These are phyloP conservation scores for Ajuga reptans DNA, from an alignment of 305 asterid genomes.

Conservation along the genomic window DNA sequence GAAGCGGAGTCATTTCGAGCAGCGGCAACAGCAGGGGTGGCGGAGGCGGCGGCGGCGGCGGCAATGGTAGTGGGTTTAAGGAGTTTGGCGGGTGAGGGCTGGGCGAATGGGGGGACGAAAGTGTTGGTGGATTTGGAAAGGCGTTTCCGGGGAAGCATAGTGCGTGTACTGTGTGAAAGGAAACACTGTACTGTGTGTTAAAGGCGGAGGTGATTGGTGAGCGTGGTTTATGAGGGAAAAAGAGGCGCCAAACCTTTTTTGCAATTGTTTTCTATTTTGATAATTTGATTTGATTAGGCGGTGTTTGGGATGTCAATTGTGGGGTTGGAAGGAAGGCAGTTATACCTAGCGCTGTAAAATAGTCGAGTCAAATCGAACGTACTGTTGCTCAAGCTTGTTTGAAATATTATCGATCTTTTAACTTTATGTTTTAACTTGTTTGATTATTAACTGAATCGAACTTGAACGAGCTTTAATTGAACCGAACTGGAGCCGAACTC, in stretches of 20 bases:
- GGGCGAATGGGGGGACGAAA: constrained; percentile 50
- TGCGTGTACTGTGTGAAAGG: constrained; percentile 6
- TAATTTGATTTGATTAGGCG: neutral
- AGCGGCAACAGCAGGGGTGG: constrained; percentile 8
- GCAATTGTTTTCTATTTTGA: neutral
- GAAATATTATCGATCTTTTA: no score
- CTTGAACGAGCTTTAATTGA: no score
- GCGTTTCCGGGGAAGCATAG: constrained; percentile 56
- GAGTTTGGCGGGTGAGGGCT: constrained; percentile 40
- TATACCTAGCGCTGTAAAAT: no score
- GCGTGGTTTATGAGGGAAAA: neutral
- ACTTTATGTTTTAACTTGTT: no score
- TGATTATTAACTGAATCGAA: no score
- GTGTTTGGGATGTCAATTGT: no score
- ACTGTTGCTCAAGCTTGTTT: no score
- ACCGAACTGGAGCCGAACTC: no score
- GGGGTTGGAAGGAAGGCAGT: neutral
- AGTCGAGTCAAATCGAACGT: no score
- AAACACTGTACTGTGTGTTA: neutral
- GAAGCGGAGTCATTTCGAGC: constrained; percentile 22
- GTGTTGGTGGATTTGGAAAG: constrained; percentile 35
- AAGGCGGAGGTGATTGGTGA: neutral
- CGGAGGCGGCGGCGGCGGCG: neutral
- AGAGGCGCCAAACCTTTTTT: constrained; percentile 16
- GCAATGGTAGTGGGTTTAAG: constrained; percentile 36